phyloP scores from a whole-genome alignment of 2,329 filamentous ascomycete genomes.

The Dryadomyces sulphureus region DNA sequence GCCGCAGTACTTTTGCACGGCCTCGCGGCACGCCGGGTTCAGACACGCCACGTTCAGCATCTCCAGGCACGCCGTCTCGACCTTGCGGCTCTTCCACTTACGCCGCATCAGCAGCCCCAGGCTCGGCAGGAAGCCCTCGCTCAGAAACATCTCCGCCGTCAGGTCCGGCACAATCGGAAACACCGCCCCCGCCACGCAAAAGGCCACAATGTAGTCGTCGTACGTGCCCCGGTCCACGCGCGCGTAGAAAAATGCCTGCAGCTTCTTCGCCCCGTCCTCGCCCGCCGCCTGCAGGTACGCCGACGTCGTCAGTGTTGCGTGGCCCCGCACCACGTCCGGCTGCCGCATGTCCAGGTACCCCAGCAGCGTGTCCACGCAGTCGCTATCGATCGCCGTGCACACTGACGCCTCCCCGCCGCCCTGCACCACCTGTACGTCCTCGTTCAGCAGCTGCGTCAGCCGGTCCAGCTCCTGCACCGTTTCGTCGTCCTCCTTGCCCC shows the following conservation, averaged over 20 bases:
- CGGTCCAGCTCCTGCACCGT: conserved; percentile 43
- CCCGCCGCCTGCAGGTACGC: conserved; percentile 70
- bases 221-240: conserved; percentile 61
- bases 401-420: conserved; percentile 33
- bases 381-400: conserved; percentile 51
- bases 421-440: conserved; percentile 31
- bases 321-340: conserved; percentile 56
- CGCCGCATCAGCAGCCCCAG: conserved; percentile 63
- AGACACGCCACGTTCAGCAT: conserved; percentile 87
- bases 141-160: conserved; percentile 68
- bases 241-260: conserved; percentile 60
- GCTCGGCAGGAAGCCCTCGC: conserved; percentile 68
- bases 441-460: conserved; percentile 44
- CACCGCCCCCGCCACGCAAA: conserved; percentile 77
- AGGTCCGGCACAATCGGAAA: conserved; percentile 75
- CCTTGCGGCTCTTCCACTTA: conserved; percentile 70
- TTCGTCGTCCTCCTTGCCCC: conserved; percentile 67
- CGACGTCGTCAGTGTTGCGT: conserved; percentile 68
- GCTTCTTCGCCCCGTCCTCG: conserved; percentile 52
- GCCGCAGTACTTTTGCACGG: conserved; percentile 69
- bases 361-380: conserved; percentile 75
- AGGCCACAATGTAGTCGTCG: conserved; percentile 80
- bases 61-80: conserved; percentile 76
- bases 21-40: conserved; percentile 66
- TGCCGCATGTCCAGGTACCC: conserved; percentile 75